Conservation (phyloP, 1,284 basidiomycete species). For the Malassezia arunalokei region DNA sequence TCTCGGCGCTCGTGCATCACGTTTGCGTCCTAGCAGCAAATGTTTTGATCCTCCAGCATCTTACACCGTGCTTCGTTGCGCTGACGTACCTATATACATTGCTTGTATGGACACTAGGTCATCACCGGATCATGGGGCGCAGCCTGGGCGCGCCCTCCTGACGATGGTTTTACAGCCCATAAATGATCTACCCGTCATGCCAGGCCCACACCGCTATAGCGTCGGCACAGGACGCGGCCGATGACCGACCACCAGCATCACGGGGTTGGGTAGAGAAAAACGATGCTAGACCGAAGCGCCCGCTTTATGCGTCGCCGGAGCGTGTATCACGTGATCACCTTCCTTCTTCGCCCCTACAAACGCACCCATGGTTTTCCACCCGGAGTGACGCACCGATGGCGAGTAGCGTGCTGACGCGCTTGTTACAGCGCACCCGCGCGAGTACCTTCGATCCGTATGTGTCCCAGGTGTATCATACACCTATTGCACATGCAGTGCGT, state of each 20-base stretch:
- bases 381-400: background rate
- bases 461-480: conserved; percentile 34
- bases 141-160: conserved; percentile 11
- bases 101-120: conserved; percentile 17
- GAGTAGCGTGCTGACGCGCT: conserved; percentile 19
- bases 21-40: background rate
- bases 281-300: background rate
- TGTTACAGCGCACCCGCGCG: conserved; percentile 30
- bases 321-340: background rate
- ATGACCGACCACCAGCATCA: background rate
- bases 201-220: background rate
- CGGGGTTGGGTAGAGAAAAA: background rate
- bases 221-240: background rate
- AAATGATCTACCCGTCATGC: conserved; percentile 3
- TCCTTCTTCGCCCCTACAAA: background rate
- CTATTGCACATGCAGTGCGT: conserved; percentile 28
- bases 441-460: conserved; percentile 30
- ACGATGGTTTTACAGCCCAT: conserved; percentile 20
- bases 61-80: background rate
- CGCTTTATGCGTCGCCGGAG: background rate
- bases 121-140: conserved; percentile 18
- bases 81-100: background rate
- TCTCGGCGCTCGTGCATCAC: background rate
- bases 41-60: conserved; percentile 6
- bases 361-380: too few relatives aligned